phyloP scores from a whole-genome alignment of 352 stramenopile genomes.

The Phytopythium sindhum region DNA sequence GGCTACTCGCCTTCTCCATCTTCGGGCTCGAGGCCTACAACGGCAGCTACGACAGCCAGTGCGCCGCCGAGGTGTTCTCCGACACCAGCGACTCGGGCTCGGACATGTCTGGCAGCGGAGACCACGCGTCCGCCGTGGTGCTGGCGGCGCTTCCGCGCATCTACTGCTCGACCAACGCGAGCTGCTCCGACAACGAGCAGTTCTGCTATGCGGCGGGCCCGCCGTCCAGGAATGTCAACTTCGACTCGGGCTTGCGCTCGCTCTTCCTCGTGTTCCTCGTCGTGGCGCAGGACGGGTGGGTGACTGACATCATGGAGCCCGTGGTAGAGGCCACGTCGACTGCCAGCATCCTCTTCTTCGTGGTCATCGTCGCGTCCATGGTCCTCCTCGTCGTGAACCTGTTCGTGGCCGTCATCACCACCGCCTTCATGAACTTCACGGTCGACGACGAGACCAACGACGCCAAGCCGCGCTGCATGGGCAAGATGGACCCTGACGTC shows the following conservation, averaged over 20 bases:
- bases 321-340: conserved; percentile 58
- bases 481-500: conserved; percentile 49
- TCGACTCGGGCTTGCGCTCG: conserved; percentile 61
- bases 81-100: conserved; percentile 1
- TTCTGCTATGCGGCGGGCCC: conserved; percentile 29
- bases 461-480: conserved; percentile 34
- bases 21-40: conserved; percentile 70
- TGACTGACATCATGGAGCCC: conserved; percentile 75
- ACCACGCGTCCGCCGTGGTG: not conserved
- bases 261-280: conserved; percentile 80
- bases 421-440: conserved; percentile 80
- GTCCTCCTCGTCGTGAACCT: conserved; percentile 83
- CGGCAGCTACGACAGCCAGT: conserved; percentile 51
- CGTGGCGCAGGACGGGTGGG: conserved; percentile 74
- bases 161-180: conserved; percentile 46
- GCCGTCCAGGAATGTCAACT: conserved; percentile 59
- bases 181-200: conserved; percentile 31
- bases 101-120: not conserved
- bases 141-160: conserved; percentile 39
- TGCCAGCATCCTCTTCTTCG: conserved; percentile 61
- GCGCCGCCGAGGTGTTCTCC: conserved; percentile 15
- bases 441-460: conserved; percentile 40
- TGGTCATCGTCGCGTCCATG: conserved; percentile 68
- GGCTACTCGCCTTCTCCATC: conserved; percentile 73
- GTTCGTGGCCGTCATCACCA: conserved; percentile 83